Evolutionary conservation across 495 filamentous ascomycete species (phyloP).

Genomic region (Podospora anserina): DNA sequence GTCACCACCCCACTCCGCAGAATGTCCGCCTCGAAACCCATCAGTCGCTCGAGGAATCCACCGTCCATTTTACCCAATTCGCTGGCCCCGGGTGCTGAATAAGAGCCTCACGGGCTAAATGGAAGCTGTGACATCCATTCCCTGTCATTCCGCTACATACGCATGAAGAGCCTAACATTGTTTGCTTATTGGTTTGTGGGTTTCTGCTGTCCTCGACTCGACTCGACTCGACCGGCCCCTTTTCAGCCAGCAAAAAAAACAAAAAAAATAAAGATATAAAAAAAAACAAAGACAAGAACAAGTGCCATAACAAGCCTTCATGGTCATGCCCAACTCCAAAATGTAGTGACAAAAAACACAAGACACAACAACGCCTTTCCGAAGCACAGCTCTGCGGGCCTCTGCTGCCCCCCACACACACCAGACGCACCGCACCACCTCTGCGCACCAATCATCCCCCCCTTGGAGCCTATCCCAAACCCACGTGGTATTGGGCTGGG

Average conservation of each 20-base stretch:
- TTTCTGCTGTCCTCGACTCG: not conserved
- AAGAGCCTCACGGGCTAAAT: constrained; percentile 21
- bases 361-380: constrained; percentile 7
- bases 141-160: not conserved
- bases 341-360: constrained; percentile 21
- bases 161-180: not conserved
- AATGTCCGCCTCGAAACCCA: constrained; percentile 5
- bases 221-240: not conserved
- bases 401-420: not conserved
- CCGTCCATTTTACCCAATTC: constrained; percentile 25
- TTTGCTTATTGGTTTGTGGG: not conserved
- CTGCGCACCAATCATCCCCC: not conserved
- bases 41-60: constrained; percentile 12
- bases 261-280: not conserved
- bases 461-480: not conserved
- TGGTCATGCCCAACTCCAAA: constrained; percentile 31
- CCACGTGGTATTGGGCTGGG: not conserved
- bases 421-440: not conserved
- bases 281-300: constrained; percentile 14
- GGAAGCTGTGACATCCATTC: constrained; percentile 2
- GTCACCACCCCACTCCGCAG: constrained; percentile 6
- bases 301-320: constrained; percentile 22
- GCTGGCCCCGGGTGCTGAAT: constrained; percentile 14
- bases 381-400: constrained; percentile 3
- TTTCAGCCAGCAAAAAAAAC: constrained; percentile 13